These are phyloP conservation scores for Oryza meyeriana DNA, from an alignment of 176 grass and related monocot species.

Conservation along the genomic window DNA sequence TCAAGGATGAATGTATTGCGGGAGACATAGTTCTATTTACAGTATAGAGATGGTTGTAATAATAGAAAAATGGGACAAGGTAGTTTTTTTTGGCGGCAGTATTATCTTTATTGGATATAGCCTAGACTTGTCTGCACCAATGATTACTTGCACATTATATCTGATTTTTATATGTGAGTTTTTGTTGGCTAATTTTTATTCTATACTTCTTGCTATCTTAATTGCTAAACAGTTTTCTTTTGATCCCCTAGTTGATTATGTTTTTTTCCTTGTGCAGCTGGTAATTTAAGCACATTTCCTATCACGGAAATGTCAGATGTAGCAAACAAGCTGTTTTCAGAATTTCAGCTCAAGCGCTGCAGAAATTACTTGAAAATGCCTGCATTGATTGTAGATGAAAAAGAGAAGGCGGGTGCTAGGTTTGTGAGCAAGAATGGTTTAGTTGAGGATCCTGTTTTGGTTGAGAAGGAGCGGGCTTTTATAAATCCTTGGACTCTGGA, in stretches of 20 bases:
- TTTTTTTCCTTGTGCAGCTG: constrained; percentile 46
- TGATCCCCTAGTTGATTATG: constrained; percentile 5
- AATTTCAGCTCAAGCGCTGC: constrained; percentile 66
- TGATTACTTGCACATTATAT: neutral
- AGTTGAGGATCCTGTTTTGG: constrained; percentile 61
- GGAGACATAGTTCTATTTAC: neutral
- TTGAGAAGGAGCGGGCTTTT: constrained; percentile 68
- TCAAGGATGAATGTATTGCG: neutral
- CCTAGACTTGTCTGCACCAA: neutral
- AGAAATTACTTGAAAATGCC: constrained; percentile 92
- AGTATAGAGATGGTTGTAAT: neutral
- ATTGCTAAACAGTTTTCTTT: neutral
- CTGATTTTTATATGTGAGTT: neutral
- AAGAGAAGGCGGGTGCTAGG: constrained; percentile 48
- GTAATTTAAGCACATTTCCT: constrained; percentile 51
- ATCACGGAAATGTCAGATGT: constrained; percentile 67
- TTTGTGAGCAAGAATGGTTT: constrained; percentile 74
- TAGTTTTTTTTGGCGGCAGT: neutral
- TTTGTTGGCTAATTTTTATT: neutral
- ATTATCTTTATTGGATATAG: neutral
- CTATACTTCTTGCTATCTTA: neutral
- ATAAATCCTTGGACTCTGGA: constrained; percentile 86
- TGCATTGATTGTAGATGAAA: constrained; percentile 63
- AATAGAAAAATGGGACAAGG: neutral
- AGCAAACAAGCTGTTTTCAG: constrained; percentile 58